Conservation (phyloP, 2,329 filamentous ascomycete genomes). For the Stemphylium beticola region DNA sequence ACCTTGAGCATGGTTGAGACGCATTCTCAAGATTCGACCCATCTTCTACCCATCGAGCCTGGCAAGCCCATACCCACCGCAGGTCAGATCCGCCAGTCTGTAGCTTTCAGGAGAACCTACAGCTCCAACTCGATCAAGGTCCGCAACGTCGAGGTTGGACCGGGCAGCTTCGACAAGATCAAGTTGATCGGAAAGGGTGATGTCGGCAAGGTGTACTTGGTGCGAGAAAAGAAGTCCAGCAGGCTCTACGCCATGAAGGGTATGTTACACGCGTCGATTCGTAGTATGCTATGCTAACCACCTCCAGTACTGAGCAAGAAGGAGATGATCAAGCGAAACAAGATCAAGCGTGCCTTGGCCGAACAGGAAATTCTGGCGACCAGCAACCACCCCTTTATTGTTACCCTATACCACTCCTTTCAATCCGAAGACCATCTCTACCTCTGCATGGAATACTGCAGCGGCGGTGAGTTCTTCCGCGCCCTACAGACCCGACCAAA, state of each 20-base stretch:
- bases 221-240: conserved; percentile 96
- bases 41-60: conserved; percentile 45
- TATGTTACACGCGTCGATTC: conserved; percentile 49
- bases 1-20: conserved; percentile 63
- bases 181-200: conserved; percentile 99
- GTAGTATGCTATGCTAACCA: conserved; percentile 32
- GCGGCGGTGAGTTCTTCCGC: conserved; percentile 97
- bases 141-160: conserved; percentile 93
- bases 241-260: conserved; percentile 98
- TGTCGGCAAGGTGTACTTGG: conserved; percentile 97
- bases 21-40: conserved; percentile 33
- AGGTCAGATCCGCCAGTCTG: conserved; percentile 67
- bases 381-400: conserved; percentile 98
- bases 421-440: conserved; percentile 99
- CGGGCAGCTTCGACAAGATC: conserved; percentile 98
- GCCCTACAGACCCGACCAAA: conserved; percentile 94
- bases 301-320: conserved; percentile 91
- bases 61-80: conserved; percentile 67
- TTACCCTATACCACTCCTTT: conserved; percentile 98
- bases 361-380: conserved; percentile 98
- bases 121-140: conserved; percentile 99
- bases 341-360: conserved; percentile 97
- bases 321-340: conserved; percentile 99
- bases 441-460: conserved; percentile 99
- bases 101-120: conserved; percentile 91